phyloP scores from a whole-genome alignment of 2,329 filamentous ascomycete species.

The Aspergillus sp. region DNA sequence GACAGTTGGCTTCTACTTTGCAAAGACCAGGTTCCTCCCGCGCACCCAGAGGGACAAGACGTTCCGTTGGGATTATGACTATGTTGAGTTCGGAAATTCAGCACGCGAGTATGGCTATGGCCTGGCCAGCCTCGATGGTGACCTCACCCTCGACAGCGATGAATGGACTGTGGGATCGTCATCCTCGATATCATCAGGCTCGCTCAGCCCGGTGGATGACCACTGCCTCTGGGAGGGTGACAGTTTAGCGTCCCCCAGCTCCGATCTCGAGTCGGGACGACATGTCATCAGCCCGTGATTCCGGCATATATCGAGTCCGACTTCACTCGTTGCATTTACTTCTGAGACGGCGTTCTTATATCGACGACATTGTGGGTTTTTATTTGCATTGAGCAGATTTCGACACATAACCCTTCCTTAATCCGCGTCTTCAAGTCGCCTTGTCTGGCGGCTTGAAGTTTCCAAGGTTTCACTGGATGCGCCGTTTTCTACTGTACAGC shows the following conservation, averaged over 20 bases:
- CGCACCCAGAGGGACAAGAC: conserved; percentile 74
- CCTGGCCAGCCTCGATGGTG: conserved; percentile 48
- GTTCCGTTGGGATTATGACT: conserved; percentile 92
- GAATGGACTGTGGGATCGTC: conserved; percentile 86
- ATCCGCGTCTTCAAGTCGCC: conserved; percentile 19
- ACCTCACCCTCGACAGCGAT: conserved; percentile 59
- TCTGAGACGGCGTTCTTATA: conserved; percentile 26
- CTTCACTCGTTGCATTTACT: conserved; percentile 19
- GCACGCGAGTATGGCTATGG: conserved; percentile 43
- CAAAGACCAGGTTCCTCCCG: conserved; percentile 71
- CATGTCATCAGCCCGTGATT: conserved; percentile 16
- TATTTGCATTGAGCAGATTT: conserved; percentile 31
- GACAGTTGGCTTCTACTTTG: conserved; percentile 70
- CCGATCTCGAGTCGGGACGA: conserved; percentile 33
- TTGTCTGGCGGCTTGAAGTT: conserved; percentile 9
- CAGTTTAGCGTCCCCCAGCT: conserved; percentile 24
- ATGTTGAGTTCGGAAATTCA: conserved; percentile 70
- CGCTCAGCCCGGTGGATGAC: conserved; percentile 54
- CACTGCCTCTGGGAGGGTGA: conserved; percentile 39
- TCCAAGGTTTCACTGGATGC: conserved; percentile 11
- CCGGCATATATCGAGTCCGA: conserved; percentile 6
- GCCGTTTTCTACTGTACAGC: conserved; percentile 27
- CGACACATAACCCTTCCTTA: conserved; percentile 30
- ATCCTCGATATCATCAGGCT: conserved; percentile 61
- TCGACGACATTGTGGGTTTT: conserved; percentile 30